Evolutionary conservation across 257 asterid species (phyloP), one percentile per base, ranked within the genome.

Genomic region (Capsicum pubescens): DNA sequence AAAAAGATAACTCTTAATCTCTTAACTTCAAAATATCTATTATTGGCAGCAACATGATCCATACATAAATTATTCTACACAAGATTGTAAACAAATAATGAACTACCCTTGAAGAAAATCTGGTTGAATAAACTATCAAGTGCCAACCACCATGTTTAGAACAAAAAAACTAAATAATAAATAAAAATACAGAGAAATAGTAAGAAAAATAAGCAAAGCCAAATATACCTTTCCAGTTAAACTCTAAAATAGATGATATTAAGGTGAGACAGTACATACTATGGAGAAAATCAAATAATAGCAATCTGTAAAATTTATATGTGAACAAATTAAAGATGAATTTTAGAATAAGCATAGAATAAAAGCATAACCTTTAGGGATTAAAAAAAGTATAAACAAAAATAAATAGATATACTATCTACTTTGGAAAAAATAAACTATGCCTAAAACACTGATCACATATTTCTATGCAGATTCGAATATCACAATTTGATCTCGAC

Each of bases 341-440:
- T 54, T 74, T 82, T 21, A 83, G 89, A 84, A 67, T 79, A 72
- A 81, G 81, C 78, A 76, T 82, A 77, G 82, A 84, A 86, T 67
- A 82, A 77, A 52, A 82, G 85, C 69, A 68, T 58, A 69, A 70
- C 86, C n/a, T 39, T 57, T 59, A n/a, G 8, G 87, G 61, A 71
- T 85, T 87, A 87, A 89, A 90, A 87, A 15, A 82, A 36, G 64
- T 39, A 81, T 14, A 82, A 69, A 80, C 42, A 83, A 83, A 76
- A 76, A 9, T 82, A 39, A 1, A 39, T 5, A 39, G 2, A 39
- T 2, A 2, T 39, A 39, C 5, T 39, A 39, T 5, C 5, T 5
- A 5, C 5, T 39, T 39, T 0, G 44, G 5, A 39, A 39, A 39
- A 39, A 39, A 39, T 39, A 39, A 39, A 26, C 26, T 26, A 26